Evolutionary conservation across 2,329 filamentous ascomycete species (phyloP).

Genomic region (Diaporthe sp.): DNA sequence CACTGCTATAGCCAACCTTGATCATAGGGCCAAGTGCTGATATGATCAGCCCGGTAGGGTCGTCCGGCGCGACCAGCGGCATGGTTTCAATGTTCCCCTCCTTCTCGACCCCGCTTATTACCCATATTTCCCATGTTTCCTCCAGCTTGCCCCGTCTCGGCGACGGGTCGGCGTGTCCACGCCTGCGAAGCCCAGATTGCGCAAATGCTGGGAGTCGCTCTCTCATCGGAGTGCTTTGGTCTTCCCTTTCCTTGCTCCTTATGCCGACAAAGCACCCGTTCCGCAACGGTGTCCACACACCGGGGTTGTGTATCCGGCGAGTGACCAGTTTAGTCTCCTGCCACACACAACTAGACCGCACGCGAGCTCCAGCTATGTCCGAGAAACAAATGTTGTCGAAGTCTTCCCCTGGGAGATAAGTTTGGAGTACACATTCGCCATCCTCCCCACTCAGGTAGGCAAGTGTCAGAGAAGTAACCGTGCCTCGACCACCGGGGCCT

Average conservation of each 20-base stretch:
- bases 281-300: constrained; percentile 73
- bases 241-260: constrained; percentile 57
- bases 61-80: constrained; percentile 57
- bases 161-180: constrained; percentile 28
- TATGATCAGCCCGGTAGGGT: constrained; percentile 69
- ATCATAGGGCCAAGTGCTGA: constrained; percentile 75
- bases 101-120: constrained; percentile 60
- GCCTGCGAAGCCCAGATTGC: constrained; percentile 40
- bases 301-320: constrained; percentile 71
- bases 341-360: constrained; percentile 65
- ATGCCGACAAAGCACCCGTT: constrained; percentile 75
- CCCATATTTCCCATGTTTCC: constrained; percentile 69
- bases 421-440: constrained; percentile 75
- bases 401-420: constrained; percentile 68
- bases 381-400: constrained; percentile 70
- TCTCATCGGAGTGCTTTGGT: constrained; percentile 42
- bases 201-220: constrained; percentile 40
- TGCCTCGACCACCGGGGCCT: constrained; percentile 67
- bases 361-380: constrained; percentile 55
- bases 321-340: constrained; percentile 63
- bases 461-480: constrained; percentile 74
- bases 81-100: constrained; percentile 60
- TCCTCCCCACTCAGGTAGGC: constrained; percentile 73
- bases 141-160: constrained; percentile 37
- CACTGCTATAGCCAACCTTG: constrained; percentile 72